Evolutionary conservation across 306 rosid genomes (phyloP).

Genomic region (Vigna hirtella): DNA sequence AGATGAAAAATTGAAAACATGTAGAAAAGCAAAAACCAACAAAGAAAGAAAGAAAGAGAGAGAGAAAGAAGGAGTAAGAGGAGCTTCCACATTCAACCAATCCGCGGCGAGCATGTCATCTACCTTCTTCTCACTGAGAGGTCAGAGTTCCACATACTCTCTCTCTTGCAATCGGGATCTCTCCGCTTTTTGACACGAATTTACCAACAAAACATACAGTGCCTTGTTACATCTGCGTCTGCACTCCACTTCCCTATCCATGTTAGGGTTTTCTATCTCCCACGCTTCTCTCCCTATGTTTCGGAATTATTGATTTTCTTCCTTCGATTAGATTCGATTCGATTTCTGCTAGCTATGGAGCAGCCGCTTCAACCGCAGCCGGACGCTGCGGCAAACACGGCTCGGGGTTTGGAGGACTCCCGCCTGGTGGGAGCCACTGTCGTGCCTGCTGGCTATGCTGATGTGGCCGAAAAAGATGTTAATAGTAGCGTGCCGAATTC

Average conservation of each 20-base stretch:
- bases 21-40: neutral
- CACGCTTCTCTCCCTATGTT: constrained; percentile 41
- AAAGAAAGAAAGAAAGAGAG: neutral
- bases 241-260: constrained; percentile 43
- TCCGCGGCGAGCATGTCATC: constrained; percentile 48
- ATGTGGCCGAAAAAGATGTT: constrained; percentile 33
- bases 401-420: constrained; percentile 47
- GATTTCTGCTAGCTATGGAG: constrained; percentile 37
- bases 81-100: constrained; percentile 49
- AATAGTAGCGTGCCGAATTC: constrained; percentile 13
- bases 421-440: constrained; percentile 48
- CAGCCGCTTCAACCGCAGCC: constrained; percentile 31
- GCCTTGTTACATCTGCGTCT: constrained; percentile 53
- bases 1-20: constrained; percentile 13
- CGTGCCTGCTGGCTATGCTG: constrained; percentile 10
- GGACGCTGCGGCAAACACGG: neutral
- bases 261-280: constrained; percentile 64
- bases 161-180: constrained; percentile 38
- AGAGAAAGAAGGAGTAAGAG: constrained; percentile 2
- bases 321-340: constrained; percentile 37
- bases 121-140: constrained; percentile 21
- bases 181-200: constrained; percentile 39
- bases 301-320: constrained; percentile 26
- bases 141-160: constrained; percentile 38
- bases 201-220: constrained; percentile 52